Evolutionary conservation across 495 filamentous ascomycete species (phyloP), one percentile per base, ranked within the genome.

Genomic region (Trichodelitschia bisporula): DNA sequence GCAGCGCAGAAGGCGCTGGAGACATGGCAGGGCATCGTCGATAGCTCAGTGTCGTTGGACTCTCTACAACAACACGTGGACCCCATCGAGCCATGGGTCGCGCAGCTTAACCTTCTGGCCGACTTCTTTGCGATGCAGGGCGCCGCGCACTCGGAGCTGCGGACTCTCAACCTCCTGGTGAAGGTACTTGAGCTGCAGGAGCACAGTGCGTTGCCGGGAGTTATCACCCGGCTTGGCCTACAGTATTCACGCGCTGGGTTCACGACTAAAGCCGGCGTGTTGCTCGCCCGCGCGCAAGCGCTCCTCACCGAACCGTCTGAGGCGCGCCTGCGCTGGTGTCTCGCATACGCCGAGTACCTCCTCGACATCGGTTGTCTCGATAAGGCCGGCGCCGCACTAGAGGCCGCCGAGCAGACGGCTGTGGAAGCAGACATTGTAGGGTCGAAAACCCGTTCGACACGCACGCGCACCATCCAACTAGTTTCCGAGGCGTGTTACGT

Each of bases 101-200:
- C 56, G 20, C 69, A 78, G 33, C 55, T 90, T 8, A 61, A 67
- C 34, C 59, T 66, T 2, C 42, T 82, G n/a, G 61, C 66, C 13
- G 74, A 91, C 32, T 89, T 76, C 40, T 58, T 78, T 1, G 70
- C 72, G 19, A 72, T 83, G 42, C 73, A 74, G 34, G 80, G 79
- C 2, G 50, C 64, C 8, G 61, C 56, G 36, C 31, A 40, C 6
- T 30, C 41, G 10, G 40, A 49, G 28, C 30, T 61, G 14, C 40
- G 45, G 9, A 53, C 57, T 34, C 46, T 69, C 5, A 52, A 58
- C 18, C 41, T 75, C 12, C 48, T 55, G 1, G 38, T 52, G 1
- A 56, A 57, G 18, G 45, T 80, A 14, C 54, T 61, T 4, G 61
- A 61, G 17, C 53, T 73, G n/a, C 62, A 65, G 29, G 34, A 45